Base-by-base conservation (phyloP, 2,329 filamentous ascomycete species). In the Pseudocercospora crystallina region DNA sequence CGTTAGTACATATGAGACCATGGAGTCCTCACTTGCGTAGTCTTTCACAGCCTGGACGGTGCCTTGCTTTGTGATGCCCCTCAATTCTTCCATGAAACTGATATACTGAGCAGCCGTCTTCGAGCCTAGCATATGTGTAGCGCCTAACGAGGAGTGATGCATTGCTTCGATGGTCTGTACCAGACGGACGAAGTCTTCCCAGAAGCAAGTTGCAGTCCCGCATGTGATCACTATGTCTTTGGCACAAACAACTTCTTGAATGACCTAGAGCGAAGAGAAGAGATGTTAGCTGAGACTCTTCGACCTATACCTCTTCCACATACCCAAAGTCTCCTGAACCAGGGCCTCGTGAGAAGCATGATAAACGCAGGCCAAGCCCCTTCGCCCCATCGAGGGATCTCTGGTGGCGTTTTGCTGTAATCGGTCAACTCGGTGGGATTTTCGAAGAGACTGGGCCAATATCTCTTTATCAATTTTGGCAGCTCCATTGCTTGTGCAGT, bases 141-240 rank as follows among this genome's bases (percentile, higher is more conserved):
- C 37, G 3, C 48, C 41, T n/a, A 41, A 26, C 15, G 44, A 47
- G 3, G 43, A 31, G 15, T 53, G 51, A 26, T 51, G 55, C 20
- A 49, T 44, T 8, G 48, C 39, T 8, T 57, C 54, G 20, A 54
- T 44, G 7, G 48, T 47, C 14, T 46, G 38, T 2, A 57, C 46
- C 20, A 59, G 42, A n/a, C 49, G 43, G n/a, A 56, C 48, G 29
- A 54, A 52, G 13, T 59, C 53, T 15, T 54, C 51, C 56, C 56
- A 59, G 12, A 43, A 34, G n/a, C 43, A 40, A 5, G 56, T 59
- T 10, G 44, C 48, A 8, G 40, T 47, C 11, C 53, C 50, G 32
- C 56, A 59, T 4, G 56, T 56, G 3, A 59, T 47, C 13, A 59
- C 26, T 14, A 59, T 51, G 14, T 56, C 50, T 52, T 47, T 43